A percentile compares a stretch with the other conserved stretches of the same genome.
These are phyloP conservation scores for Fraxinus quadrangulata DNA, from an alignment of 257 asterid genomes.

Conservation along the genomic window DNA sequence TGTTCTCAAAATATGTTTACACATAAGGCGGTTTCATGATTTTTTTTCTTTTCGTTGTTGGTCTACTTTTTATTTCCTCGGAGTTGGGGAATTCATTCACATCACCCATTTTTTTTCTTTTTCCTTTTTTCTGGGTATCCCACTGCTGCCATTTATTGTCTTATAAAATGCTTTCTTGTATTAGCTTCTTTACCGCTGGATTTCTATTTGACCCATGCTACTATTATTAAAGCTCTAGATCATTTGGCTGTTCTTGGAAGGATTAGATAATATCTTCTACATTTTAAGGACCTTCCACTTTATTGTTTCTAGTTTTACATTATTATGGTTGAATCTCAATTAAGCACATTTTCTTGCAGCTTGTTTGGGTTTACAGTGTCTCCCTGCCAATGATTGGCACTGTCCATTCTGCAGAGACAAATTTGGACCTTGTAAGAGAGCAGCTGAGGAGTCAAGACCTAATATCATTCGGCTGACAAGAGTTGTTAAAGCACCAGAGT, in stretches of 20 bases:
- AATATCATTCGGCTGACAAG: conserved; percentile 69
- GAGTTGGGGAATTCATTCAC: neutral
- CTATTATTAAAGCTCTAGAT: neutral
- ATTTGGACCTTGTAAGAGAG: conserved; percentile 58
- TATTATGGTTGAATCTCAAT: conserved; percentile 22
- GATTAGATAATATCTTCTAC: neutral
- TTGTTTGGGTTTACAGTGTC: conserved; percentile 70
- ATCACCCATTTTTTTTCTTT: neutral
- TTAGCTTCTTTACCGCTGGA: neutral
- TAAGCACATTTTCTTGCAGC: conserved; percentile 50
- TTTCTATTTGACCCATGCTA: neutral
- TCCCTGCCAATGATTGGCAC: conserved; percentile 64
- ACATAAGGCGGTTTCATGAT: neutral
- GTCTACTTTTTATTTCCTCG: neutral
- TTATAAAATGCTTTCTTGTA: neutral
- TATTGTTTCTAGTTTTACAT: neutral
- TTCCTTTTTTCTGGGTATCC: neutral
- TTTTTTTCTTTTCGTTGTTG: neutral
- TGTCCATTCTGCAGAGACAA: conserved; percentile 84
- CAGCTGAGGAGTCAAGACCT: conserved; percentile 64
- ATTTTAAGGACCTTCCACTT: neutral
- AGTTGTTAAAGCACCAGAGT: conserved; percentile 87
- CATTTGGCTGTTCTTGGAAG: neutral
- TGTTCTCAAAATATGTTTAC: neutral
- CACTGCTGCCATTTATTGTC: neutral